Base-by-base conservation (phyloP, 352 stramenopile species). In the Pythium grandisporangium region DNA sequence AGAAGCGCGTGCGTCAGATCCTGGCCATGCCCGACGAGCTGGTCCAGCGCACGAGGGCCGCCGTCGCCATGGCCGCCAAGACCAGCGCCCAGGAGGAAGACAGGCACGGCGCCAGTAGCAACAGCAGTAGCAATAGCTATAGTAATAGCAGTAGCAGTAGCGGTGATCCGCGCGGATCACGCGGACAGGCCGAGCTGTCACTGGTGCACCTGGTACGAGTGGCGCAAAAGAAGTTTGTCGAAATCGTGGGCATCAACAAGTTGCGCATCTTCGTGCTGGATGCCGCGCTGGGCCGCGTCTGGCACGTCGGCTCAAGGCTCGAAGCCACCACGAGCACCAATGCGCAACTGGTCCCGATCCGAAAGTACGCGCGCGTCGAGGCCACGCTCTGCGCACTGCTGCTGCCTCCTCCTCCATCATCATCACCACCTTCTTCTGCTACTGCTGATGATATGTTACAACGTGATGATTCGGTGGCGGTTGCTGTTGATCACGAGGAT, bases 191-290 rank as follows among this genome's bases (percentile, higher is more conserved):
- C 20, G 8, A 3, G 1, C 45, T 63, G 22, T 75, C 61, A 17
- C 39, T 76, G 1, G 61, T 81, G 14, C 63, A 71, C 12, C 62
- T 89, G 6, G 72, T 86, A 7, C 48, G 58, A 2, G 63, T 55
- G 1, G 71, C 70, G 1, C 63, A 89, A 42, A 64, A 65, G 5
- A 63, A 76, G 36, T 49, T 85, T 16, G 61, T 61, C 2, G 68
- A 81, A 42, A 80, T 72, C 33, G 38, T 89, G 6, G 68, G 61
- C 10, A 68, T 81, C 45, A 76, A 66, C 27, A 81, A 89, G 36
- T 42, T 85, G 38, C 70, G 66, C 14, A 59, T 86, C 27, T 89
- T 80, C 39, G 48, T 82, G 1, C 42, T 86, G 5, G 75, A 89
- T 30, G 46, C 46, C 22, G 63, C 77, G 14, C 41, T 63, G 7